Evolutionary conservation across 306 rosid genomes (phyloP), one percentile per base, ranked within the genome.

Genomic region (Quercus variabilis): DNA sequence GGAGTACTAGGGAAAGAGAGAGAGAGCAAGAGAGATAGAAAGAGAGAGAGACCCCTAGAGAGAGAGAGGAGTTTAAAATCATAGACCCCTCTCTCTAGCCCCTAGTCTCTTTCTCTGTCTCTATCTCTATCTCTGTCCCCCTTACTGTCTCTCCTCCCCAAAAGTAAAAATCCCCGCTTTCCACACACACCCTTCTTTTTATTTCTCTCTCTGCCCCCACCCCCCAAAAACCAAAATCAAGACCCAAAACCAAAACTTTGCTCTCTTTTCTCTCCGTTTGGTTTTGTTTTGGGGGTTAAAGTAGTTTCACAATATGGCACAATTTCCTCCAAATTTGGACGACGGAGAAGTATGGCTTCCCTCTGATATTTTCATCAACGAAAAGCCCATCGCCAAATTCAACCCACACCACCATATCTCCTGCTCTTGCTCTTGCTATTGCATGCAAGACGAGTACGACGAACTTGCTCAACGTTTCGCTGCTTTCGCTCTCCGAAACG

Each of bases 261-360:
- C 12, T 18, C 5, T 28, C 6, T 21, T 8, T 56, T 20, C 4
- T 68, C 30, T 46, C 19, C 12, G 15, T 17, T 63, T 31, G 4
- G 5, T 62, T 20, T 26, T 12, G 15, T 1, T 30, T 25, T 26
- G 14, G 72, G 20, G 49, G 4, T 17, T n/a, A 18, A 2, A 21
- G n/a, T n/a, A 9, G 3, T 18, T 17, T 21, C 15, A 25, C 65
- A 57, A 6, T 41, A 83, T 83, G 84, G 75, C 81, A 28, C 77
- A 74, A 8, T 84, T 80, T 81, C 79, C 84, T 35, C 74, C 62
- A 15, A 59, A 76, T 20, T 52, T 51, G 4, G 76, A 80, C 54
- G 77, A 76, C 14, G 73, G 79, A 23, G 79, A 67, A 25, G 79
- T 55, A 0, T 76, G 76, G 84, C 87, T 80, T 63, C 81, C 87